phyloP scores from a whole-genome alignment of 225 moss, liverwort and hornwort genomes.

The Anthoceros angustus region DNA sequence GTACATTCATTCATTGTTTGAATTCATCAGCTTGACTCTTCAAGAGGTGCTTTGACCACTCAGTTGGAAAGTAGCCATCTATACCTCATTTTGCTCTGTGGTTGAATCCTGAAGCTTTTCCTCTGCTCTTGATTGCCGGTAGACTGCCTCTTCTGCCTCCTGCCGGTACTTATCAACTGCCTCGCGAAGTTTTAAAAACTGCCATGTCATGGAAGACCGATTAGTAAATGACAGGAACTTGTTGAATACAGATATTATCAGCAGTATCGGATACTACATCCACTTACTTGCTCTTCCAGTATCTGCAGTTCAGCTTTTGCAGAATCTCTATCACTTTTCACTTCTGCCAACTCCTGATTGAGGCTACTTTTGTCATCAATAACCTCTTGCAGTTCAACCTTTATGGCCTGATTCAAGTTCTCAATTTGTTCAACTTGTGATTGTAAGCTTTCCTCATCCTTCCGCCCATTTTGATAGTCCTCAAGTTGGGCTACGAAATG shows the following conservation, averaged over 20 bases:
- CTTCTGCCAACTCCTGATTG: slow-evolving; percentile 22
- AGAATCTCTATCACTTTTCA: slow-evolving; percentile 17
- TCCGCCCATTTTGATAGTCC: slow-evolving; percentile 32
- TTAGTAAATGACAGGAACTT: background rate
- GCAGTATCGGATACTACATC: background rate
- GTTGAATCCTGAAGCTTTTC: slow-evolving; percentile 29
- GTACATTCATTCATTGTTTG: background rate
- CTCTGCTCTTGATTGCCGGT: slow-evolving; percentile 26
- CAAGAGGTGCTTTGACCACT: background rate
- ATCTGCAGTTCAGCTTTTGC: slow-evolving; percentile 22
- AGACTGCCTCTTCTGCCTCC: slow-evolving; percentile 26
- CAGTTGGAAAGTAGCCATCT: background rate
- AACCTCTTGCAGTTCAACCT: slow-evolving; percentile 35
- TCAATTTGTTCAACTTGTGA: slow-evolving; percentile 28
- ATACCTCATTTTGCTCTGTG: slow-evolving; percentile 29
- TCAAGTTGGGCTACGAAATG: slow-evolving; percentile 22
- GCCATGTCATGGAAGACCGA: background rate
- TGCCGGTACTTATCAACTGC: slow-evolving; percentile 29
- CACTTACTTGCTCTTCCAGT: slow-evolving; percentile 25
- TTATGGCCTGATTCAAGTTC: slow-evolving; percentile 27
- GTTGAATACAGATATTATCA: background rate
- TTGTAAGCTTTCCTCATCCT: slow-evolving; percentile 30
- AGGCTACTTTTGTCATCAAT: slow-evolving; percentile 28
- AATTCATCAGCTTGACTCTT: background rate
- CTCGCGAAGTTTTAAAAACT: slow-evolving; percentile 30